These are phyloP conservation scores for Luzula sylvatica DNA, from an alignment of 176 grass and related monocot genomes.

Conservation along the genomic window DNA sequence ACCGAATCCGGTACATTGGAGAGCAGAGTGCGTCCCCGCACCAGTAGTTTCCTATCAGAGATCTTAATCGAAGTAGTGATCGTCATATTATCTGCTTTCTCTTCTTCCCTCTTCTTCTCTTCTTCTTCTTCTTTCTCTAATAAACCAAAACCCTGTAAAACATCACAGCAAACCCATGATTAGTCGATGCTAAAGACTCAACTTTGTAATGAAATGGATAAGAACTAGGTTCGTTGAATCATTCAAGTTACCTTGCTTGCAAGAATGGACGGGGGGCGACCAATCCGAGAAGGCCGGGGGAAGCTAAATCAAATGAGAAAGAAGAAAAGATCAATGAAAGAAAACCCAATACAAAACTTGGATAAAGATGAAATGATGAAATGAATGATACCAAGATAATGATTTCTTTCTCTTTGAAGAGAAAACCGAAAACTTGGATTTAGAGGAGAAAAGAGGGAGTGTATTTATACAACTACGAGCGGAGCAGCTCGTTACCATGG, in stretches of 20 bases:
- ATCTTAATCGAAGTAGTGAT: constrained; percentile 43
- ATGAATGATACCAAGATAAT: constrained; percentile 16
- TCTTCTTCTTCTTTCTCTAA: constrained; percentile 9
- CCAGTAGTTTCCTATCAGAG: constrained; percentile 32
- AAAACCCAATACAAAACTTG: not conserved
- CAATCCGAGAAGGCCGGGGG: not conserved
- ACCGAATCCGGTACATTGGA: constrained; percentile 48
- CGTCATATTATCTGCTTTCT: constrained; percentile 46
- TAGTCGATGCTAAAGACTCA: too few relatives aligned
- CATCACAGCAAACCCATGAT: not conserved
- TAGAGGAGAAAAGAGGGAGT: not conserved
- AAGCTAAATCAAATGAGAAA: constrained; percentile 7
- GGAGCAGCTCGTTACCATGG: constrained; percentile 18
- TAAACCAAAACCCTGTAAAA: constrained; percentile 1
- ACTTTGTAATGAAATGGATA: too few relatives aligned
- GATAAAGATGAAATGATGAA: not conserved
- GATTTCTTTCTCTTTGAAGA: constrained; percentile 9
- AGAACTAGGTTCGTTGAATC: too few relatives aligned
- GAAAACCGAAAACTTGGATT: not conserved
- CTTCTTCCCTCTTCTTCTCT: not conserved
- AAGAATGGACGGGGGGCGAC: not conserved
- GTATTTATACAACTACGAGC: constrained; percentile 21
- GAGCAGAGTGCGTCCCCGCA: constrained; percentile 43
- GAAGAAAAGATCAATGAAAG: constrained; percentile 12
- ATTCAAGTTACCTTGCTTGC: constrained; percentile 8